phyloP scores from a whole-genome alignment of 1,284 basidiomycete species.

The Stygiomarasmius scandens region DNA sequence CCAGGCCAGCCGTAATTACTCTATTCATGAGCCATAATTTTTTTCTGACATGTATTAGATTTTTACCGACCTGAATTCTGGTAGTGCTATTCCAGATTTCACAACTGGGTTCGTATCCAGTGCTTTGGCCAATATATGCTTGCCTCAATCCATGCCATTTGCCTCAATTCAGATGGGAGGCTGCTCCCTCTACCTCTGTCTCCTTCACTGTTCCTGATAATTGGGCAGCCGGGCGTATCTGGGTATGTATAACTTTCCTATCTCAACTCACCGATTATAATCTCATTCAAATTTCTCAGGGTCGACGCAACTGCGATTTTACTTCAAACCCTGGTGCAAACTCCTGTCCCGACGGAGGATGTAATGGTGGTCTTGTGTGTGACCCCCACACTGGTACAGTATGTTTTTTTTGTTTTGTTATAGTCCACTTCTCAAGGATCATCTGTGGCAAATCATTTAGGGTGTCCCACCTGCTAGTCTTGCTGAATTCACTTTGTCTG shows the following conservation, averaged over 20 bases:
- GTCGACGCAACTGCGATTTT: slow-evolving; percentile 49
- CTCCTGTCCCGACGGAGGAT: slow-evolving; percentile 54
- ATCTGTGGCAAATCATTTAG: slow-evolving; percentile 12
- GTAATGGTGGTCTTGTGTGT: slow-evolving; percentile 52
- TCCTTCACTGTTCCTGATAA: slow-evolving; percentile 48
- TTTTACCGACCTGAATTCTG: slow-evolving; percentile 45
- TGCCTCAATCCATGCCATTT: too few species aligned
- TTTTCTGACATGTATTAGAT: too few species aligned
- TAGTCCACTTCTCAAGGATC: background rate
- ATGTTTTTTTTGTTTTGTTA: slow-evolving; percentile 11
- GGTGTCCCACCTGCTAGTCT: slow-evolving; percentile 60
- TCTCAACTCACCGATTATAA: background rate
- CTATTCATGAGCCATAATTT: too few species aligned
- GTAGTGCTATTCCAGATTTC: slow-evolving; percentile 34
- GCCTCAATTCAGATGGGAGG: slow-evolving; percentile 53
- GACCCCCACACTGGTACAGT: slow-evolving; percentile 46
- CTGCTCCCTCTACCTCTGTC: slow-evolving; percentile 35
- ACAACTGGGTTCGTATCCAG: slow-evolving; percentile 37
- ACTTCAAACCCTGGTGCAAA: slow-evolving; percentile 45
- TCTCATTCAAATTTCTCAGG: slow-evolving; percentile 27
- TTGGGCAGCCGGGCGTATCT: slow-evolving; percentile 52
- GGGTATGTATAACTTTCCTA: slow-evolving; percentile 30
- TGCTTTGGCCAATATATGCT: too few species aligned
- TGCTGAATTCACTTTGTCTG: slow-evolving; percentile 54
- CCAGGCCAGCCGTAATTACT: slow-evolving; percentile 39